These are phyloP conservation scores for Pestalotiopsis fici DNA, from an alignment of 2,329 filamentous ascomycete species.

Conservation along the genomic window DNA sequence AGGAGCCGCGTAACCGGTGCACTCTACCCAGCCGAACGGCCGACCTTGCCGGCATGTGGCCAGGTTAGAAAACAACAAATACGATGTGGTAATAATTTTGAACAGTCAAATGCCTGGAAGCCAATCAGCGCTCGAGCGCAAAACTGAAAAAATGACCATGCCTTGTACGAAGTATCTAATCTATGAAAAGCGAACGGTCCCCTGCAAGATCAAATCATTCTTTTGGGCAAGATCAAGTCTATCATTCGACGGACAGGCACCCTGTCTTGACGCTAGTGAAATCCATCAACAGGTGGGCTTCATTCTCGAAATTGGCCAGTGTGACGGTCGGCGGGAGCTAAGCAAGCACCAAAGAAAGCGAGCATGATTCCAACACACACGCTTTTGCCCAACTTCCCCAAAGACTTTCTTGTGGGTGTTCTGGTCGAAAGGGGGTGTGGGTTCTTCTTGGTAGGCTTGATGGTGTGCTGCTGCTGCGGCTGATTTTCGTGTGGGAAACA, in stretches of 20 bases:
- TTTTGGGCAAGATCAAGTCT: not conserved
- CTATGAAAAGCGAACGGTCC: not conserved
- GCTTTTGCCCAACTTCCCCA: too few species aligned
- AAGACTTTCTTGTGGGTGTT: too few species aligned
- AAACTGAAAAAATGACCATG: not conserved
- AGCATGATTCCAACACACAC: too few species aligned
- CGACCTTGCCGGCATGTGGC: not conserved
- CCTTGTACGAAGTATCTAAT: not conserved
- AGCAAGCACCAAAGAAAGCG: too few species aligned
- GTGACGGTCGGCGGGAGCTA: not conserved
- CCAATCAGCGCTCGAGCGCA: slow-evolving; percentile 3
- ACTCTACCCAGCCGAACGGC: not conserved
- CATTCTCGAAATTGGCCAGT: not conserved
- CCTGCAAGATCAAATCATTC: not conserved
- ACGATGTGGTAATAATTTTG: not conserved
- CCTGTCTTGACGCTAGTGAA: not conserved
- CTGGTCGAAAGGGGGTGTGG: not conserved
- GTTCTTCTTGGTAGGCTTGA: not conserved
- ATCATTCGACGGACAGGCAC: not conserved
- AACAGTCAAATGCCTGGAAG: not conserved
- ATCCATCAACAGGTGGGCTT: not conserved
- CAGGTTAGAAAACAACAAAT: not conserved
- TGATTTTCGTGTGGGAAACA: not conserved
- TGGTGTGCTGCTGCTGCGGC: not conserved
- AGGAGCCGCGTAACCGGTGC: not conserved